Conservation (phyloP, 2,329 filamentous ascomycete genomes). For the Sporothrix pseudoabietina region DNA sequence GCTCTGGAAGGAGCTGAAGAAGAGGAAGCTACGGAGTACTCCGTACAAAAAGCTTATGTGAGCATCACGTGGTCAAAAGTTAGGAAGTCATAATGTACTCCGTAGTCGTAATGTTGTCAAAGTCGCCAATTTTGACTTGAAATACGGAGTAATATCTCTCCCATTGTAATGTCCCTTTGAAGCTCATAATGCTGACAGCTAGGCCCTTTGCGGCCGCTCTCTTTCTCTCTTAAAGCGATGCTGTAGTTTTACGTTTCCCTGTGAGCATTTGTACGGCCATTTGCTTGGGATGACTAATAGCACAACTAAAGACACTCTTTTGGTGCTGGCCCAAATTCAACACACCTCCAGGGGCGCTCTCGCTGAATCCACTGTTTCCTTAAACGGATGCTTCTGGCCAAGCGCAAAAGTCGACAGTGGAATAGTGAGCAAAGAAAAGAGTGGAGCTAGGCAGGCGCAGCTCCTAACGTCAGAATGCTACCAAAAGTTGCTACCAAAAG, state of each 20-base stretch:
- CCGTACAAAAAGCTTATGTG: background rate
- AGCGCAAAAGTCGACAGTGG: background rate
- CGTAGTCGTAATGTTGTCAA: background rate
- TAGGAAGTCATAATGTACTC: background rate
- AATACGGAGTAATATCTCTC: too few relatives aligned
- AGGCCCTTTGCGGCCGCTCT: background rate
- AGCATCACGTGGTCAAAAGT: background rate
- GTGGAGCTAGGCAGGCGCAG: constrained; percentile 11
- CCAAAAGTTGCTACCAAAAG: background rate
- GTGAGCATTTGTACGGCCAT: background rate
- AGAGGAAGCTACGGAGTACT: background rate
- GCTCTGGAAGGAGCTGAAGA: background rate
- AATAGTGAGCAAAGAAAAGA: background rate
- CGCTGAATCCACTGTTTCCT: background rate
- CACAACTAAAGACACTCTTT: background rate
- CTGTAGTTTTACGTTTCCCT: background rate
- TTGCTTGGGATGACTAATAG: background rate
- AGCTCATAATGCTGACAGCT: background rate
- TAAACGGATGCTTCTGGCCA: constrained; percentile 5
- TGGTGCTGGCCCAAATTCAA: constrained; percentile 1
- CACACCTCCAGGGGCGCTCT: background rate
- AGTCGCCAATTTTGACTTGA: background rate
- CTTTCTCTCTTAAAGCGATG: background rate
- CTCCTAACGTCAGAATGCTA: background rate
- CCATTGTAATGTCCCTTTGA: background rate